Percentiles rank a stretch among this genome's conserved stretches.
Conservation (phyloP, 169 alveolate species). For the Plasmodium gonderi region DNA sequence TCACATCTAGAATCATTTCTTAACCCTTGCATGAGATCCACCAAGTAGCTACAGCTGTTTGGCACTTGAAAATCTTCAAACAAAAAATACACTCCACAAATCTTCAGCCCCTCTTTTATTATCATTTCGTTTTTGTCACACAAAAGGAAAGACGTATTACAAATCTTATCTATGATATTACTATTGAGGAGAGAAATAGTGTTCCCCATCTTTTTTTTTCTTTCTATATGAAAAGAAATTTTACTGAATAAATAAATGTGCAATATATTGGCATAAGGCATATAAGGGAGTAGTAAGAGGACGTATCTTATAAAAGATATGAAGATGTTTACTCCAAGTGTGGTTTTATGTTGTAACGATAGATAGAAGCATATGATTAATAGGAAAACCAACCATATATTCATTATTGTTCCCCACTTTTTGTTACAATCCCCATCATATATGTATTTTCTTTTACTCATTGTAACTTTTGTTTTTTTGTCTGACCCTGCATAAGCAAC, state of each 20-base stretch:
- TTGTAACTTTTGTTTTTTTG: constrained; percentile 8
- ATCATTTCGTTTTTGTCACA: constrained; percentile 22
- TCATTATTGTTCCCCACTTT: not conserved
- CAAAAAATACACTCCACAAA: constrained; percentile 13
- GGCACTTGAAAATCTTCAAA: constrained; percentile 14
- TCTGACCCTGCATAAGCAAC: constrained; percentile 37
- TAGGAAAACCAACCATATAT: not conserved
- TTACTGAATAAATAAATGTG: not conserved
- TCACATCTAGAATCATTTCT: no score
- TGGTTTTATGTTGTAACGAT: not conserved
- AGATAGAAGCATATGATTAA: not conserved
- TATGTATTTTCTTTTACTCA: not conserved
- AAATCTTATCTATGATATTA: not conserved
- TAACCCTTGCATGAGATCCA: no score
- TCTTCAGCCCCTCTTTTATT: not conserved
- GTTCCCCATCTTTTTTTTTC: not conserved
- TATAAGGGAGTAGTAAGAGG: not conserved
- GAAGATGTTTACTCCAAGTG: not conserved
- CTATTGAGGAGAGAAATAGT: not conserved
- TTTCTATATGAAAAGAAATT: not conserved
- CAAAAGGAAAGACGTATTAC: constrained; percentile 16
- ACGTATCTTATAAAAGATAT: constrained; percentile 1
- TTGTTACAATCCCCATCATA: not conserved
- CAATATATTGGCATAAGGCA: constrained; percentile 9
- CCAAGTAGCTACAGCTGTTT: no score